Evolutionary conservation across 2,329 filamentous ascomycete species (phyloP), one percentile per base, ranked within the genome.

Genomic region (Cladosporium colombiae): DNA sequence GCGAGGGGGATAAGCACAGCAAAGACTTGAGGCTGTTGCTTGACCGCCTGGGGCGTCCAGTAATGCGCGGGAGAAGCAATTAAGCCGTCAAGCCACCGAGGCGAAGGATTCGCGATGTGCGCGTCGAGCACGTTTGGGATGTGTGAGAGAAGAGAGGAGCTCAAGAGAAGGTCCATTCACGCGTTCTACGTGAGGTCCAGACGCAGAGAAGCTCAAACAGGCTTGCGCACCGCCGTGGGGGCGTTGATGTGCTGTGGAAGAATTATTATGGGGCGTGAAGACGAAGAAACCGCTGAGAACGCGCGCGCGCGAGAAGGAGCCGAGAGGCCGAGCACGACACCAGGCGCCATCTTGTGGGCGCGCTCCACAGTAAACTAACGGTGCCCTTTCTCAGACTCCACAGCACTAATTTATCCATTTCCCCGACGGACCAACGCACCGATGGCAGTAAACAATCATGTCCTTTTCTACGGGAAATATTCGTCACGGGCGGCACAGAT

Each of bases 1-100:
- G 61, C 61, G 61, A 56, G 25, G 23, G 21, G 11, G 61, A 63
- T 25, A 63, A 63, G 61, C 61, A 56, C 61, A 44, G 33, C 50
- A 40, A 40, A 55, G 46, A 55, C 31, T 44, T 31, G 35, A 33
- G 61, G 33, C 61, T 27, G 16, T 46, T 56, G 61, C 61, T 63
- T 63, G 37, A 52, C 29, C 23, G 61, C 50, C 29, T 25, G 61
- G 23, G 61, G 61, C 61, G 49, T 35, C 14, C 5, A 35, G 14
- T 46, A n/a, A 25, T 16, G 6, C 14, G 35, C 35, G 16, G 14
- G 2, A 27, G 10, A 37, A n/a, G 23, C 35, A 21, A 29, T 59
- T 27, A 29, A 40, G 35, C 56, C 56, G 56, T 59, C 56, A 27
- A 59, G 56, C 33, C 35, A 59, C 56, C 56, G 37, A 46, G 7